Evolutionary conservation across 2,329 filamentous ascomycete species (phyloP).

Genomic region (Cercospora sp.): DNA sequence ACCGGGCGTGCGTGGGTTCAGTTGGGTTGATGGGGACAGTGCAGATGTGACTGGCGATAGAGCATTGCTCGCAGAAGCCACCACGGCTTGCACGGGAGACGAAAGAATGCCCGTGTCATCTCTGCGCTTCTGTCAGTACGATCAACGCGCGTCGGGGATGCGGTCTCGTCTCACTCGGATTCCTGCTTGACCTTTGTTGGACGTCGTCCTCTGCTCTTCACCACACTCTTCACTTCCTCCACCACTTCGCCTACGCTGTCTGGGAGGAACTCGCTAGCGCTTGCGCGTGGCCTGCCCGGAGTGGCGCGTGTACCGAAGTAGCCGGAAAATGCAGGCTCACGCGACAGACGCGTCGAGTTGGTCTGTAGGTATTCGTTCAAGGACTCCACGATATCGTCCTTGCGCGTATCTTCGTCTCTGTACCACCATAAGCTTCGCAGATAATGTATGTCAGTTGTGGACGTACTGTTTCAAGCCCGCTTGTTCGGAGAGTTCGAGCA

Average conservation of each 20-base stretch:
- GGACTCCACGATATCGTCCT: conserved; percentile 73
- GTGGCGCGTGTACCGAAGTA: conserved; percentile 68
- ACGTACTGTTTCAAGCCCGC: conserved; percentile 37
- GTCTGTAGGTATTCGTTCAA: conserved; percentile 72
- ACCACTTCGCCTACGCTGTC: conserved; percentile 29
- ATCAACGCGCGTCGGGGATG: not conserved
- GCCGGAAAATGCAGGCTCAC: conserved; percentile 65
- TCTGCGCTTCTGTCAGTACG: conserved; percentile 19
- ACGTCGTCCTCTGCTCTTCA: conserved; percentile 33
- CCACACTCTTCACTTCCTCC: conserved; percentile 36
- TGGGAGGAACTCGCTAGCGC: conserved; percentile 25
- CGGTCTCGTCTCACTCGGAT: conserved; percentile 31
- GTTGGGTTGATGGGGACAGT: conserved; percentile 25
- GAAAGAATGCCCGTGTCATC: conserved; percentile 25
- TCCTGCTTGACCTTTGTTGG: conserved; percentile 42
- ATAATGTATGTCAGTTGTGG: not conserved
- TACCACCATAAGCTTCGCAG: not conserved
- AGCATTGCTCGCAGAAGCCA: conserved; percentile 21
- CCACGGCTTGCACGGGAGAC: conserved; percentile 23
- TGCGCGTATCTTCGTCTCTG: conserved; percentile 63
- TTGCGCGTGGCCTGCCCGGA: conserved; percentile 47
- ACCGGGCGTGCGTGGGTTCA: conserved; percentile 35
- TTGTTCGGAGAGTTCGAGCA: conserved; percentile 36
- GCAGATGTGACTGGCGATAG: conserved; percentile 24
- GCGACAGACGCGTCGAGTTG: conserved; percentile 65